Evolutionary conservation across 2,329 filamentous ascomycete genomes (phyloP).

Genomic region (Myriangium duriaei): DNA sequence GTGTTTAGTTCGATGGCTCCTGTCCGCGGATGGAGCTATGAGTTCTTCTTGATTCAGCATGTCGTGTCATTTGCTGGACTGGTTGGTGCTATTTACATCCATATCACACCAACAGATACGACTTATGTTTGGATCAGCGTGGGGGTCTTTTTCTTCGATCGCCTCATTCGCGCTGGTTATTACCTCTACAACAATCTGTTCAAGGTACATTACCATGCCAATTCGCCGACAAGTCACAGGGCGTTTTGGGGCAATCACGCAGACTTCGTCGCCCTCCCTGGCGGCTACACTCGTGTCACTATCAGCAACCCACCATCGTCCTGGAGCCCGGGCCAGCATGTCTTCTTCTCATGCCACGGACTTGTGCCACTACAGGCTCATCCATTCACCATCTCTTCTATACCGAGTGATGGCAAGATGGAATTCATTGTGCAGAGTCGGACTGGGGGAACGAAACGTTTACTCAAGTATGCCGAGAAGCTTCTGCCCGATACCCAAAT

Average conservation of each 20-base stretch:
- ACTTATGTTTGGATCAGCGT: conserved; percentile 53
- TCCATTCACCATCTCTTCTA: conserved; percentile 50
- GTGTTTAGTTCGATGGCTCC: conserved; percentile 51
- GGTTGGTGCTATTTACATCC: conserved; percentile 50
- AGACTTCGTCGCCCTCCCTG: conserved; percentile 31
- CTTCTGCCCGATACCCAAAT: conserved; percentile 7
- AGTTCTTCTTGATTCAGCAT: conserved; percentile 59
- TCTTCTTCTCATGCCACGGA: conserved; percentile 46
- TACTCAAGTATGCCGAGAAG: conserved; percentile 41
- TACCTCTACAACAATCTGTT: conserved; percentile 29
- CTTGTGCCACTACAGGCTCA: conserved; percentile 48
- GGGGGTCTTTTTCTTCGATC: conserved; percentile 50
- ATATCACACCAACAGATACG: conserved; percentile 47
- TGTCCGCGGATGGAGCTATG: conserved; percentile 53
- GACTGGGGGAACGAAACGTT: conserved; percentile 38
- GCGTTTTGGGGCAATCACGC: conserved; percentile 11
- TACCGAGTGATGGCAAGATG: conserved; percentile 42
- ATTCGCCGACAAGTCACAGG: conserved; percentile 10
- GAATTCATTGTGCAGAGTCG: conserved; percentile 45
- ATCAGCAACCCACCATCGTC: conserved; percentile 42
- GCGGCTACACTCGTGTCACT: conserved; percentile 44
- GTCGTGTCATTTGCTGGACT: conserved; percentile 49
- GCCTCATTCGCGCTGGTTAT: conserved; percentile 35
- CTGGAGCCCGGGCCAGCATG: conserved; percentile 52
- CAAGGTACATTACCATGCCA: conserved; percentile 26